Percentiles rank a stretch among this genome's conserved stretches.
phyloP scores from a whole-genome alignment of 176 grass and related monocot species.

The Themeda triandra region DNA sequence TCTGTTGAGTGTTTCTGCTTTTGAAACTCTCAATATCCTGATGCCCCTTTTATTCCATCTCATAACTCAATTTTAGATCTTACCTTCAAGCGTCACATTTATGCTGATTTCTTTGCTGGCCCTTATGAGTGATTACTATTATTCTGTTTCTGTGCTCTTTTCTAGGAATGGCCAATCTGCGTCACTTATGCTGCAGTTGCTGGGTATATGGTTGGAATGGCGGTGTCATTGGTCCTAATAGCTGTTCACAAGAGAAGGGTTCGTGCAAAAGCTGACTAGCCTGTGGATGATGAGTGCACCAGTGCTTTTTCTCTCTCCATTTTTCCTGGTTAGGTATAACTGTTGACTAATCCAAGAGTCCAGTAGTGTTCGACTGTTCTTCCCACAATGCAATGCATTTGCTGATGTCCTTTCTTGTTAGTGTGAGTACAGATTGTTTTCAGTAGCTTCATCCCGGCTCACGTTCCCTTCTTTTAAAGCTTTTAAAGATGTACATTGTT shows the following conservation, averaged over 20 bases:
- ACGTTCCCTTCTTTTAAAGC: background rate
- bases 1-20: background rate
- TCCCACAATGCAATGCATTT: background rate
- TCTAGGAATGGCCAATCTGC: conserved; percentile 88
- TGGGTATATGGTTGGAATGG: conserved; percentile 66
- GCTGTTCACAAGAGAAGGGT: conserved; percentile 33
- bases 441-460: background rate
- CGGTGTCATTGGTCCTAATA: conserved; percentile 41
- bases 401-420: conserved; percentile 9
- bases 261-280: conserved; percentile 65
- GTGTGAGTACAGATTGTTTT: background rate
- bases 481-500: background rate
- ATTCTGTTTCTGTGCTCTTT: background rate
- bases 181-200: conserved; percentile 69
- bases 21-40: background rate
- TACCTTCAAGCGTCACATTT: background rate
- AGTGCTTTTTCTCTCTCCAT: background rate
- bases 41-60: background rate
- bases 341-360: background rate
- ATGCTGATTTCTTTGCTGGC: background rate
- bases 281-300: conserved; percentile 4
- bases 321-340: background rate
- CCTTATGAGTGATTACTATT: background rate
- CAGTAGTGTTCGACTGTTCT: background rate
- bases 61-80: background rate